Base-by-base conservation (phyloP, 2,329 filamentous ascomycete genomes). In the Mariannaea sp. region DNA sequence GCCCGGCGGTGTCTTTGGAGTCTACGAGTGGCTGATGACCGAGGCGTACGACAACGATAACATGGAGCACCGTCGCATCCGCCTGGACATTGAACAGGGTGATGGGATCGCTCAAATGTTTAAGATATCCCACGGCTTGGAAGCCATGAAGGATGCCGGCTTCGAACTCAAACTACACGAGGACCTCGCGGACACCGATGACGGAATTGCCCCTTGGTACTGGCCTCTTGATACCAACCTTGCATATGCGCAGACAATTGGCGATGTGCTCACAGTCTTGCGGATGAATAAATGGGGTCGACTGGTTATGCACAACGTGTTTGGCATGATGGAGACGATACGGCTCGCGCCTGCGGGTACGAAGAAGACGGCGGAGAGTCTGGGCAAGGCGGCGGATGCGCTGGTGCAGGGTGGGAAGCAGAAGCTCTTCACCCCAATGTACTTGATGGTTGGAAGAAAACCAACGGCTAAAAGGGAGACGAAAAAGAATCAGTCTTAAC, bases 21-120 rank as follows among this genome's bases (percentile, higher is more conserved):
- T 96, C 45, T 96, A 96, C 76, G 92, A 97, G 74, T 96, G 92
- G 92, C 80, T 96, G 66, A 96, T 97, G 92, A 96, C 91, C 10
- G 91, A 96, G 58, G 78, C 86, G n/a, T 97, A 95, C 75, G 87
- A 96, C 78, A 92, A 94, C 70, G 78, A 87, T 57, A 89, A 96
- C 79, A 74, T 88, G 1, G 81, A 86, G 66, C 92, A 96, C 78
- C 87, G 90, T 59, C 84, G 88, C 68, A 93, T 96, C 68, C 89
- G 92, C 54, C 84, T 96, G 13, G 91, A 88, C 61, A 96, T 97
- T 60, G 92, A 97, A 79, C 86, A 90, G 71, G 92, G 92, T 68
- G 87, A 96, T 70, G 92, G 92, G 62, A 96, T 97, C 69, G 90
- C 90, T 62, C 95, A 96, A 77, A 96, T 97, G 91, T 89, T 92